phyloP scores from a whole-genome alignment of 768 basidiomycete species.

The Phylloporus arenicola region DNA sequence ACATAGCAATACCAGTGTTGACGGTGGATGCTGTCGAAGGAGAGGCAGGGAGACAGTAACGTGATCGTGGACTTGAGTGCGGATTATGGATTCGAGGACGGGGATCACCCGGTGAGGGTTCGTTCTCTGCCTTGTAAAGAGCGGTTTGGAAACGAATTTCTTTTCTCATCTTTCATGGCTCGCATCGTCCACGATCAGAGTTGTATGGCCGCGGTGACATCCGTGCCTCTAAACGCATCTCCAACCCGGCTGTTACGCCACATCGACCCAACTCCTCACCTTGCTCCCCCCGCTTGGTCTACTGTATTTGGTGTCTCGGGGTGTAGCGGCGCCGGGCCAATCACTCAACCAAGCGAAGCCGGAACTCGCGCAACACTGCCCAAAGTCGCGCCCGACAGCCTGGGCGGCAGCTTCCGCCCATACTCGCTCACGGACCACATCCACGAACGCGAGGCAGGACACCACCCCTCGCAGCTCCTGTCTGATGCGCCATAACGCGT shows the following conservation, averaged over 20 bases:
- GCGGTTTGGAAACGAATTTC: constrained; percentile 31
- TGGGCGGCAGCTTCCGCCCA: constrained; percentile 71
- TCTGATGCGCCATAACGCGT: constrained; percentile 23
- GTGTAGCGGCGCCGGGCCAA: constrained; percentile 92
- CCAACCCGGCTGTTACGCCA: constrained; percentile 99
- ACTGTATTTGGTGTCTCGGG: constrained; percentile 92
- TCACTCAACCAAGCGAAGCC: constrained; percentile 57
- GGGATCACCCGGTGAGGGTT: constrained; percentile 93
- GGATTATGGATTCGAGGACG: constrained; percentile 91
- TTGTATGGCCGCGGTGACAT: constrained; percentile 74
- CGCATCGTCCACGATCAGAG: constrained; percentile 44
- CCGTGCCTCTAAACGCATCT: constrained; percentile 73
- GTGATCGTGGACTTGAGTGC: constrained; percentile 91
- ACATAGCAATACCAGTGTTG: no score
- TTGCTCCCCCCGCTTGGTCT: constrained; percentile 56
- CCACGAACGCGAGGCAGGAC: constrained; percentile 92
- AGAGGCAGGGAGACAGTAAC: constrained; percentile 45
- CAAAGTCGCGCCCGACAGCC: constrained; percentile 73
- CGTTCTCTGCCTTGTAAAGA: constrained; percentile 30
- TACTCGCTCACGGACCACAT: constrained; percentile 96
- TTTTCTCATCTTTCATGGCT: constrained; percentile 24
- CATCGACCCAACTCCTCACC: constrained; percentile 84
- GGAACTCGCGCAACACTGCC: constrained; percentile 69
- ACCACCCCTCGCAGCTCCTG: constrained; percentile 69
- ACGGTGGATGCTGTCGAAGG: constrained; percentile 90